Conservation (phyloP, 1,284 basidiomycete species). For the Fomitopsis pinicola region DNA sequence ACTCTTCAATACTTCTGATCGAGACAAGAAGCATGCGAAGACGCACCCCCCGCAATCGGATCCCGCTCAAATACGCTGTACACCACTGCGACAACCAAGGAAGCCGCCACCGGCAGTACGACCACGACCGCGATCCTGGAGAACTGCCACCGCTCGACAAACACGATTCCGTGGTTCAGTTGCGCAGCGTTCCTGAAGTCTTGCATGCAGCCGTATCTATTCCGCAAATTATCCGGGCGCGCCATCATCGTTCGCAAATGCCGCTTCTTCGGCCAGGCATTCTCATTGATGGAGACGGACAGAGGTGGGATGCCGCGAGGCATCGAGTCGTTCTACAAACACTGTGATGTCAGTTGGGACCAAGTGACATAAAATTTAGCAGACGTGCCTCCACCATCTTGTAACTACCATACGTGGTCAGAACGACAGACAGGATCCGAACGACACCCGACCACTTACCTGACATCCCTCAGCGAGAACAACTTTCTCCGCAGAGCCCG, state of each 20-base stretch:
- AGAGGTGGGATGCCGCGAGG: too few species aligned
- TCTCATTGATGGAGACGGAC: too few species aligned
- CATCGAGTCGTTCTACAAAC: too few species aligned
- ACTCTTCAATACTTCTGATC: too few species aligned
- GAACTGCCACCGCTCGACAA: slow-evolving; percentile 17
- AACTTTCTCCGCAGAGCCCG: slow-evolving; percentile 14
- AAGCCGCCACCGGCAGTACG: slow-evolving; percentile 9
- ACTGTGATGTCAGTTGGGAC: slow-evolving; percentile 1
- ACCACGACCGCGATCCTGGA: slow-evolving; percentile 13
- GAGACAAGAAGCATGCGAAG: too few species aligned
- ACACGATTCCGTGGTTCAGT: slow-evolving; percentile 13
- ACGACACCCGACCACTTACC: slow-evolving; percentile 7
- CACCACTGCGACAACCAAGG: slow-evolving; percentile 10
- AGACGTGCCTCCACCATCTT: too few species aligned
- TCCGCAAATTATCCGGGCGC: slow-evolving; percentile 13
- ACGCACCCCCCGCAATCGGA: slow-evolving; percentile 13
- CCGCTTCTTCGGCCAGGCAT: too few species aligned
- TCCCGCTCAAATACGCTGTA: slow-evolving; percentile 8
- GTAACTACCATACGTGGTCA: background rate
- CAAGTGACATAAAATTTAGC: background rate
- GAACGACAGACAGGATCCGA: too few species aligned
- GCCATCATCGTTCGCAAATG: slow-evolving; percentile 13
- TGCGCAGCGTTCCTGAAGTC: slow-evolving; percentile 9
- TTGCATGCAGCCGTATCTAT: slow-evolving; percentile 15
- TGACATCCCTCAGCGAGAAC: slow-evolving; percentile 14